Evolutionary conservation across 495 filamentous ascomycete genomes (phyloP).

Genomic region (Penicillium steckii): DNA sequence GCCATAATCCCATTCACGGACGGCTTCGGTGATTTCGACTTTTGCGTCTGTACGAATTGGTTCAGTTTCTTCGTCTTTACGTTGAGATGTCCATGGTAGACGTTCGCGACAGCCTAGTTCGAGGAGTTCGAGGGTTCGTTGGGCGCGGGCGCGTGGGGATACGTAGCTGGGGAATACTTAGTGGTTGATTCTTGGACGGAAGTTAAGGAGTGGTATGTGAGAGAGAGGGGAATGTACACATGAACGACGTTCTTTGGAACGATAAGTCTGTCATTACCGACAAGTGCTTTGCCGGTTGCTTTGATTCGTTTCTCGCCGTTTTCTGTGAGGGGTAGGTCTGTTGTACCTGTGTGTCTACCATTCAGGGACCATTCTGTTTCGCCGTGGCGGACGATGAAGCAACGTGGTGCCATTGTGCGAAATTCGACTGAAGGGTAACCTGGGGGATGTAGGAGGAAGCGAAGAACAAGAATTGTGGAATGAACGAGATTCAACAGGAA

Average conservation of each 20-base stretch:
- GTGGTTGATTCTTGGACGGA: background rate
- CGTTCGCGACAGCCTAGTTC: conserved; percentile 53
- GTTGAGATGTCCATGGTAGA: conserved; percentile 53
- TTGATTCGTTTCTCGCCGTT: conserved; percentile 83
- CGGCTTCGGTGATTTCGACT: conserved; percentile 70
- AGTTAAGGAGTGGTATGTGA: background rate
- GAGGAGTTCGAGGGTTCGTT: conserved; percentile 83
- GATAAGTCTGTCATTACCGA: conserved; percentile 83
- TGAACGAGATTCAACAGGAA: no score
- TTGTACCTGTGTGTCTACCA: conserved; percentile 83
- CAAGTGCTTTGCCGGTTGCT: conserved; percentile 77
- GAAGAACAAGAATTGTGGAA: no score
- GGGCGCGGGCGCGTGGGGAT: conserved; percentile 82
- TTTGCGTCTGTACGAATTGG: conserved; percentile 49
- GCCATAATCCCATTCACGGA: conserved; percentile 96
- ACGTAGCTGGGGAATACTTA: conserved; percentile 67
- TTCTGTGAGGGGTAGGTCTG: conserved; percentile 81
- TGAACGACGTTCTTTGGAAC: conserved; percentile 78
- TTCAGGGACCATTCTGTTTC: conserved; percentile 98
- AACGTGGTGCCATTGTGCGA: conserved; percentile 71
- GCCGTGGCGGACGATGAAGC: conserved; percentile 91
- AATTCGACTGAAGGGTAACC: no score
- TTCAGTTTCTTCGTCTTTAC: conserved; percentile 33
- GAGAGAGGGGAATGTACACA: conserved; percentile 46
- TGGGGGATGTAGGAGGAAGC: no score